These are phyloP conservation scores for Raffaelea ambrosiae DNA, from an alignment of 2,329 filamentous ascomycete species.

Conservation along the genomic window DNA sequence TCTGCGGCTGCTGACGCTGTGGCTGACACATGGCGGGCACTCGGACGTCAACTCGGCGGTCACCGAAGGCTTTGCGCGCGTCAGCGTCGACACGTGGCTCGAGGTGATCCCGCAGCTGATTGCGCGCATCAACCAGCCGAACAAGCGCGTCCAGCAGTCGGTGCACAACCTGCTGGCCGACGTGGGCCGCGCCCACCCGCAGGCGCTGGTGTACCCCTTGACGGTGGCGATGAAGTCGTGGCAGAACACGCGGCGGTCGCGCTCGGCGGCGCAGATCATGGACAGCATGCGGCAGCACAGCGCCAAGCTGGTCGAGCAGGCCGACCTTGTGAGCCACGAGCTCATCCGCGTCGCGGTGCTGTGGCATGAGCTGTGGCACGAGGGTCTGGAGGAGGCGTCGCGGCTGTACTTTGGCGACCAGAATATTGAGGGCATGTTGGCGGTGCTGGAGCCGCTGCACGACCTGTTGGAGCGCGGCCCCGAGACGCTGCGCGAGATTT, in stretches of 20 bases:
- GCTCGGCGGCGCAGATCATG: slow-evolving; percentile 90
- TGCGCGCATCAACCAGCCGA: slow-evolving; percentile 93
- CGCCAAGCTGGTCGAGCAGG: slow-evolving; percentile 84
- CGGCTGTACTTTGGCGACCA: slow-evolving; percentile 95
- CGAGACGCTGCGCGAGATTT: slow-evolving; percentile 90
- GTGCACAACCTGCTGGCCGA: slow-evolving; percentile 90
- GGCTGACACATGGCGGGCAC: slow-evolving; percentile 90
- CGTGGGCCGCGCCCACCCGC: slow-evolving; percentile 88
- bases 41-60: slow-evolving; percentile 82
- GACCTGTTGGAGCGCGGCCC: slow-evolving; percentile 84
- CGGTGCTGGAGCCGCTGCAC: slow-evolving; percentile 80
- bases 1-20: slow-evolving; percentile 81
- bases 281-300: slow-evolving; percentile 96
- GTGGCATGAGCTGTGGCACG: slow-evolving; percentile 99
- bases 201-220: slow-evolving; percentile 91
- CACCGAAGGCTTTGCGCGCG: slow-evolving; percentile 80
- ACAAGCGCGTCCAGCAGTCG: slow-evolving; percentile 75
- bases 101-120: slow-evolving; percentile 97
- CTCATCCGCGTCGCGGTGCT: slow-evolving; percentile 93
- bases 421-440: slow-evolving; percentile 97
- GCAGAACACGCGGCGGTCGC: slow-evolving; percentile 72
- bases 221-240: slow-evolving; percentile 96
- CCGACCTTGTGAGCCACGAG: slow-evolving; percentile 90
- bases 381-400: slow-evolving; percentile 93
- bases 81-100: slow-evolving; percentile 97